These are phyloP conservation scores for Ilyonectria destructans DNA, from an alignment of 2,329 filamentous ascomycete species.

Conservation along the genomic window DNA sequence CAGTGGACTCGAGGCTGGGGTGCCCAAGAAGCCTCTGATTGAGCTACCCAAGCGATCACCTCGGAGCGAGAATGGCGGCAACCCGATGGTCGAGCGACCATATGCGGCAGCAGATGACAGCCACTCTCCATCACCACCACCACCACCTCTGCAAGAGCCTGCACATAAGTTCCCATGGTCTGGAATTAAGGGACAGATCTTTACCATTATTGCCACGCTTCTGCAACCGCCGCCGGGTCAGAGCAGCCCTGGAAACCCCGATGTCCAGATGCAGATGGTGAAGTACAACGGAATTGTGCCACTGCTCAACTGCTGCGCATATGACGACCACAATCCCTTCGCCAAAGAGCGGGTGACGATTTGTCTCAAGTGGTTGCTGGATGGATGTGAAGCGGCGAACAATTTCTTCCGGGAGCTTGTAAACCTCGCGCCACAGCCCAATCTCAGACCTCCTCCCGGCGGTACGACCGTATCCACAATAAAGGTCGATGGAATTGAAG, in stretches of 20 bases:
- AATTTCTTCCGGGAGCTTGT: constrained; percentile 79
- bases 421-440: constrained; percentile 60
- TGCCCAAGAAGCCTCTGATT: constrained; percentile 84
- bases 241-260: constrained; percentile 75
- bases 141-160: constrained; percentile 71
- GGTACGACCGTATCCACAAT: constrained; percentile 61
- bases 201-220: constrained; percentile 90
- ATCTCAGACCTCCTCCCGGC: constrained; percentile 54
- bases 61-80: constrained; percentile 38
- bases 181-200: constrained; percentile 91
- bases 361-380: constrained; percentile 87
- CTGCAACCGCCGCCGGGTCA: constrained; percentile 84
- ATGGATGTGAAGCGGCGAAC: constrained; percentile 82
- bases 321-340: constrained; percentile 94
- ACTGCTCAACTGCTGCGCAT: constrained; percentile 89
- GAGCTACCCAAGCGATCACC: constrained; percentile 55
- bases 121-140: constrained; percentile 57
- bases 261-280: constrained; percentile 91
- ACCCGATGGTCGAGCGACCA: constrained; percentile 74
- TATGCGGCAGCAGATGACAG: constrained; percentile 62
- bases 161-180: constrained; percentile 77
- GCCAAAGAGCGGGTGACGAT: constrained; percentile 93
- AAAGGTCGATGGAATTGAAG: constrained; percentile 70
- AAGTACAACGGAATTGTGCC: constrained; percentile 89
- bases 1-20: constrained; percentile 88